Base-by-base conservation (phyloP, 805 yeast species). In the Komagataella kurtzmanii region DNA sequence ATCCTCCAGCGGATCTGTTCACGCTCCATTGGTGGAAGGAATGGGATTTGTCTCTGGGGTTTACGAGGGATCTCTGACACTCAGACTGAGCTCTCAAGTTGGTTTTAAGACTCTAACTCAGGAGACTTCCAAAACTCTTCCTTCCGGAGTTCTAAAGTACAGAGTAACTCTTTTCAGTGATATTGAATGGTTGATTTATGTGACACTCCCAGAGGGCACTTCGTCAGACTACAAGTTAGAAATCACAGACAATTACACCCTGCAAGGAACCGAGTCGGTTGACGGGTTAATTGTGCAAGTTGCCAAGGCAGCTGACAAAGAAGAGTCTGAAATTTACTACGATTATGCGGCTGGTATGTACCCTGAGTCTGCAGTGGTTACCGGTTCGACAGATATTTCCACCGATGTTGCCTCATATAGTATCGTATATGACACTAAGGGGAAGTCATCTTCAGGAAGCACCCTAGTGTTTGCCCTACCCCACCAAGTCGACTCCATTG, bases 331-430 rank as follows among this genome's bases (percentile, higher is more conserved):
- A 21, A 62, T 67, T 6, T 66, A 62, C 55, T 81, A 81, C 60
- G 90, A 83, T 62, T 57, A 67, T 46, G 79, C 85, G 18, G 90
- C 93, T 45, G 95, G 95, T 45, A 68, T 73, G 56, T 85, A 82
- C 60, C 79, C 76, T 3, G 72, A 74, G 2, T 72, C 70, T 40
- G 62, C 73, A 21, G 71, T 70, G 4, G 57, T 73, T 14, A 67
- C 69, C 23, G 79, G 80, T 17, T 54, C 65, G 3, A 55, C 67
- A 23, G 70, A 68, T 24, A 52, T 59, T 2, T 45, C 21, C 43
- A 12, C 18, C 7, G 36, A 40, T 2, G 18, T n/a, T 7, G 57
- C 57, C 6, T 56, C 59, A 5, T 82, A 80, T 61, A 58, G 67
- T 44, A 72, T 80, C 58, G 59, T 58, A 4, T 83, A 79, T 63